Conservation (phyloP, 1,139 yeast genomes). For the Geotrichum australiense region DNA sequence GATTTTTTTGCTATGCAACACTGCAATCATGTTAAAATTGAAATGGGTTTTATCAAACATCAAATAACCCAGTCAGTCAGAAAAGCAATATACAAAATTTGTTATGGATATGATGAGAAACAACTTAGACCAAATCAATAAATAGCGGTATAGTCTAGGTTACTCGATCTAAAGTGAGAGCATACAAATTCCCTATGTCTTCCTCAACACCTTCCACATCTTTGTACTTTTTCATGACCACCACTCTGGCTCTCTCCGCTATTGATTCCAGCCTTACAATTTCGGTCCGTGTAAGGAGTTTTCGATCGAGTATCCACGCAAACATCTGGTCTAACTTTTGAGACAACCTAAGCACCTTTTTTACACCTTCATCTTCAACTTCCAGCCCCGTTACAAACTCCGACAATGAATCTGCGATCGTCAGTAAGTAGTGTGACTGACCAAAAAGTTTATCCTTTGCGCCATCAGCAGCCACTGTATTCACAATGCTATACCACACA, state of each 20-base stretch:
- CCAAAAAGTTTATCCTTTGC: constrained; percentile 38
- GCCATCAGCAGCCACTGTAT: constrained; percentile 17
- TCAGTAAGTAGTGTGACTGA: constrained; percentile 54
- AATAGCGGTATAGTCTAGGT: constrained; percentile 11
- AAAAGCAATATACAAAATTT: too few species aligned
- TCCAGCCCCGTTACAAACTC: constrained; percentile 37
- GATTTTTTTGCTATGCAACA: too few species aligned
- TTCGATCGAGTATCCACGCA: constrained; percentile 20
- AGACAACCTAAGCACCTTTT: constrained; percentile 6
- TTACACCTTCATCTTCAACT: constrained; percentile 1
- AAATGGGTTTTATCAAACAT: too few species aligned
- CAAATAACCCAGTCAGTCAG: too few species aligned
- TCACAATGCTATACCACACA: constrained; percentile 49
- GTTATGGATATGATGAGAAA: too few species aligned
- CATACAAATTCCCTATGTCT: constrained; percentile 22
- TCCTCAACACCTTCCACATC: constrained; percentile 19
- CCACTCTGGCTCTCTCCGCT: constrained; percentile 28
- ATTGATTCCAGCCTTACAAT: constrained; percentile 27
- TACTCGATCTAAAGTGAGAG: constrained; percentile 16
- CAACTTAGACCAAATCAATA: too few species aligned
- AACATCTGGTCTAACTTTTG: constrained; percentile 26
- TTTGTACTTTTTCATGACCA: constrained; percentile 12
- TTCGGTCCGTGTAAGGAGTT: constrained; percentile 23
- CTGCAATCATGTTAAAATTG: too few species aligned
- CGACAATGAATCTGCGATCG: constrained; percentile 58